Percentiles rank a stretch among this genome's conserved stretches.
phyloP scores from a whole-genome alignment of 768 basidiomycete genomes.

The Dictyophora rubrovolvata region DNA sequence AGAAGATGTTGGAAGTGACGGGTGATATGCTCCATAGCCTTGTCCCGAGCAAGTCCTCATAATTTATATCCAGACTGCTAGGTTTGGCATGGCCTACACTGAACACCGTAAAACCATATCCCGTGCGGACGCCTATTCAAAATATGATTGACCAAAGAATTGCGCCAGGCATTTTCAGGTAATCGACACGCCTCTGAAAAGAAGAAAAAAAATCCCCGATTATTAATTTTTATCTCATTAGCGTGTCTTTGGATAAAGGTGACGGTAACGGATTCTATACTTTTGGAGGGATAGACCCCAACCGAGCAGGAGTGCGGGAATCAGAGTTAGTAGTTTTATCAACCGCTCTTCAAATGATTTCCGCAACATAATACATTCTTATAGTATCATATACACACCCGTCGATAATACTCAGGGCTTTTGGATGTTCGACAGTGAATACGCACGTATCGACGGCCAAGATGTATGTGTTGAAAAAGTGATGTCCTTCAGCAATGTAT shows the following conservation, averaged over 20 bases:
- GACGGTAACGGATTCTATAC: constrained; percentile 29
- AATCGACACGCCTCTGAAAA: background rate
- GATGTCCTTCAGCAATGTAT: background rate
- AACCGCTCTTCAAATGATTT: background rate
- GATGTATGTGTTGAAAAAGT: constrained; percentile 15
- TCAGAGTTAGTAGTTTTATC: background rate
- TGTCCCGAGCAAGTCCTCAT: background rate
- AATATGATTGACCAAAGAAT: constrained; percentile 28
- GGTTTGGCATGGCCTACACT: constrained; percentile 29
- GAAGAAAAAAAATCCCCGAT: background rate
- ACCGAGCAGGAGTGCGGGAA: constrained; percentile 2
- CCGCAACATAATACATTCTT: background rate
- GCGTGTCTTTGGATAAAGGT: constrained; percentile 25
- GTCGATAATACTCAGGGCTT: constrained; percentile 25
- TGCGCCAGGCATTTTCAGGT: background rate
- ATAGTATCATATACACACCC: background rate
- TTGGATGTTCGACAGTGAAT: constrained; percentile 26
- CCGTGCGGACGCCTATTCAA: constrained; percentile 28
- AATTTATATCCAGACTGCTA: constrained; percentile 16
- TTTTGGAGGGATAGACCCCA: constrained; percentile 26
- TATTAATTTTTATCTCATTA: background rate
- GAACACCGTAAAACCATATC: constrained; percentile 26
- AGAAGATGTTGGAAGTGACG: constrained; percentile 26
- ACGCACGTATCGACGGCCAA: constrained; percentile 17
- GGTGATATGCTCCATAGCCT: background rate